Evolutionary conservation across 257 asterid genomes (phyloP).

Genomic region (Eustoma russellianum): DNA sequence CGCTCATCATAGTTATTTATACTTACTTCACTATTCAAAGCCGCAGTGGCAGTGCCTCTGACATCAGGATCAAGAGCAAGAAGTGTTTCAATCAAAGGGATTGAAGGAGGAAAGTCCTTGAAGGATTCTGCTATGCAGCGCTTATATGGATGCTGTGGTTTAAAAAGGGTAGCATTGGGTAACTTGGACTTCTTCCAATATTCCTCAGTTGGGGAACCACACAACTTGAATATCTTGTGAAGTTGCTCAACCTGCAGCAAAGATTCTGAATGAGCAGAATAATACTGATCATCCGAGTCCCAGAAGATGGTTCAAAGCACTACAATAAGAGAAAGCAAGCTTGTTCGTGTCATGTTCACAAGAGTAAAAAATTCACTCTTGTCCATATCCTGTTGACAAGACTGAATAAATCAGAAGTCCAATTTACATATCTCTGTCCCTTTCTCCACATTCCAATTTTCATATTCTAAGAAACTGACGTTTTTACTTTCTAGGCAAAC

Average conservation of each 20-base stretch:
- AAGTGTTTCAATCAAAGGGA: conserved; percentile 52
- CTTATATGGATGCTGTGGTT: conserved; percentile 73
- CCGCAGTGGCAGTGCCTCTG: conserved; percentile 72
- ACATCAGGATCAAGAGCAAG: conserved; percentile 74
- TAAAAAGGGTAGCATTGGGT: conserved; percentile 68
- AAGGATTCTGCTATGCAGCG: conserved; percentile 55
- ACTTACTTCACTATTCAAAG: conserved; percentile 66
- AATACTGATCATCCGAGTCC: neutral
- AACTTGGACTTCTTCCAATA: conserved; percentile 78
- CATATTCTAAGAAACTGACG: too few species aligned
- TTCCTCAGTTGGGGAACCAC: conserved; percentile 86
- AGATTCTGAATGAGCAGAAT: conserved; percentile 1
- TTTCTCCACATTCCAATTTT: neutral
- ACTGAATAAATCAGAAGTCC: neutral
- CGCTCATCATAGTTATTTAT: neutral
- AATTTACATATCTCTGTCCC: neutral
- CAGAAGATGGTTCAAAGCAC: neutral
- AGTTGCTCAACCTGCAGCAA: conserved; percentile 75
- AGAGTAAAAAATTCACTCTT: neutral
- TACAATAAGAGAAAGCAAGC: too few species aligned
- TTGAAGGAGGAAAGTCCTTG: conserved; percentile 67
- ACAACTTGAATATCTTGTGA: conserved; percentile 80
- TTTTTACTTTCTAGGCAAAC: too few species aligned
- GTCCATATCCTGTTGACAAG: neutral
- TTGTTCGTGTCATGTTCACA: too few species aligned